Percentiles rank a stretch among this genome's conserved stretches.
Conservation (phyloP, 495 filamentous ascomycete genomes). For the Baudoinia panamericana region DNA sequence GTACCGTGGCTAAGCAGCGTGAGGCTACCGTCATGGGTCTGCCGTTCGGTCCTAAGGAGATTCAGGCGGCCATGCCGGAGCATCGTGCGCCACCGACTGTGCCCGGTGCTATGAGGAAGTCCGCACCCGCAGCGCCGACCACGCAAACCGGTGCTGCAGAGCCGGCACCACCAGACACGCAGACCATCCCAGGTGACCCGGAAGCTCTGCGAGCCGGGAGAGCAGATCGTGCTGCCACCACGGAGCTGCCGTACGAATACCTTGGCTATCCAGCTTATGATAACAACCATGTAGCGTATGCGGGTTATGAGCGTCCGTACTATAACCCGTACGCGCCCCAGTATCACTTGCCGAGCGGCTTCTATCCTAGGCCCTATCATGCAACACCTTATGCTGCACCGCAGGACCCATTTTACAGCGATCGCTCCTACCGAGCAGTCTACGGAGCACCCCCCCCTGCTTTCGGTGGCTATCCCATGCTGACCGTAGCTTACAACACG, state of each 20-base stretch:
- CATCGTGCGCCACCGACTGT: neutral
- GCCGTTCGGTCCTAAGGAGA: conserved; percentile 13
- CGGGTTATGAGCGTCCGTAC: no score
- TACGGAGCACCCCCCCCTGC: neutral
- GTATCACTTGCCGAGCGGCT: no score
- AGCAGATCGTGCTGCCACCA: no score
- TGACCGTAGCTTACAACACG: neutral
- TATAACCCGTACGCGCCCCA: no score
- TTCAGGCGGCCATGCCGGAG: conserved; percentile 13
- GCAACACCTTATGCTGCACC: neutral
- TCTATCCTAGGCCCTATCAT: no score
- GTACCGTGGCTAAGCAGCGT: conserved; percentile 25
- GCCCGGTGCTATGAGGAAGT: no score
- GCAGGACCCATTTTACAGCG: conserved; percentile 5
- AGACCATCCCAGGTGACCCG: no score
- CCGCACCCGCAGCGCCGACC: neutral
- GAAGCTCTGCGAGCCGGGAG: no score
- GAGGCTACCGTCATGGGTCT: conserved; percentile 18
- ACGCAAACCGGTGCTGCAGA: neutral
- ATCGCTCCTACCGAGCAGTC: neutral
- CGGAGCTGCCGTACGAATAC: neutral
- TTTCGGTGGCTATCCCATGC: neutral
- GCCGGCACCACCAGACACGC: neutral
- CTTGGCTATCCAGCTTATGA: neutral
- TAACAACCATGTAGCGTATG: no score